These are phyloP conservation scores for Heracleum sosnowskyi DNA, from an alignment of 129 eudicot genomes.

Conservation along the genomic window DNA sequence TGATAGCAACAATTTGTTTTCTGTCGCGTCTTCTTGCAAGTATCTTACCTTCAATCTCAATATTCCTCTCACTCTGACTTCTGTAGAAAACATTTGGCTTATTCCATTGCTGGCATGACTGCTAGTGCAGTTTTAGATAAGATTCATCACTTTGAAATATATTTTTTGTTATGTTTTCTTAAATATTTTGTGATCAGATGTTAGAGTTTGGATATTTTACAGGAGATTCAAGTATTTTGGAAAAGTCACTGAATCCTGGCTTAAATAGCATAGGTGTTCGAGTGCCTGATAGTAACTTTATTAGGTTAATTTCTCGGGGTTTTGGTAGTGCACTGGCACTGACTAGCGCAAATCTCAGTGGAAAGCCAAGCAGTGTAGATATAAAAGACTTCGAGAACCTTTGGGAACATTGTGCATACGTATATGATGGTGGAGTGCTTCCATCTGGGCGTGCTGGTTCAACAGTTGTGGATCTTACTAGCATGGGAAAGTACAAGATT, in stretches of 20 bases:
- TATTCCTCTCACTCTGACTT: neutral
- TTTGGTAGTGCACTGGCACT: constrained; percentile 82
- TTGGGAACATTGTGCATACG: constrained; percentile 73
- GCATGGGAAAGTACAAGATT: constrained; percentile 62
- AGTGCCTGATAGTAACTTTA: constrained; percentile 79
- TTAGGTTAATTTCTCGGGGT: constrained; percentile 69
- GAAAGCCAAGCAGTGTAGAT: constrained; percentile 73
- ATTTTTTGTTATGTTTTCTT: neutral
- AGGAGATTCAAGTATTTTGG: constrained; percentile 92
- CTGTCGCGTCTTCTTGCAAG: neutral
- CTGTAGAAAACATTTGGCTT: neutral
- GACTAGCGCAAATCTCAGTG: constrained; percentile 97
- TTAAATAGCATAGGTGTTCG: constrained; percentile 80
- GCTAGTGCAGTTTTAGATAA: neutral
- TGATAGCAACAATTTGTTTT: neutral
- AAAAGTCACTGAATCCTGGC: constrained; percentile 86
- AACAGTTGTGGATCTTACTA: constrained; percentile 76
- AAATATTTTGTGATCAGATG: neutral
- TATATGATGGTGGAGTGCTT: constrained; percentile 84
- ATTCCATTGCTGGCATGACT: neutral
- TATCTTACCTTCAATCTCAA: constrained; percentile 5
- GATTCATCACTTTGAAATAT: neutral
- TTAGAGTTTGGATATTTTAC: constrained; percentile 11
- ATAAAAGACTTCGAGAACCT: constrained; percentile 70
- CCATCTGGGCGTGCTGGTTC: constrained; percentile 96